These are phyloP conservation scores for Rhizopus arrhizus DNA, from an alignment of 371 early-diverging fungal species.

Conservation along the genomic window DNA sequence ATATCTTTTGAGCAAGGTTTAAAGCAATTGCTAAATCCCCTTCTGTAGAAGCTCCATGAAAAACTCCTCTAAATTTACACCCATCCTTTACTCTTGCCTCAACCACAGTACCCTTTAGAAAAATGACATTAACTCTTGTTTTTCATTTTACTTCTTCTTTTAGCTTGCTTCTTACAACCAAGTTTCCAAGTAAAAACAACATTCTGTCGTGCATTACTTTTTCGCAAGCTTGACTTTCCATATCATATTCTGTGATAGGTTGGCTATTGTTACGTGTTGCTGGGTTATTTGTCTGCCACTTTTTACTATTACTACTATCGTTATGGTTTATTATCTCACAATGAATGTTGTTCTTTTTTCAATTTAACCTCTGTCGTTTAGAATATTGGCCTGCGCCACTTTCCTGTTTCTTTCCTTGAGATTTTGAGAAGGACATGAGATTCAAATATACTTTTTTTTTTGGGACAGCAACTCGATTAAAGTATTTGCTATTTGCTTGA, in stretches of 20 bases:
- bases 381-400: too few species aligned
- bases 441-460: too few species aligned
- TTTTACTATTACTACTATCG: constrained; percentile 26
- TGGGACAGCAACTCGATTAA: too few species aligned
- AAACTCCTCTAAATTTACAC: constrained; percentile 73
- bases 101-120: constrained; percentile 73
- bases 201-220: constrained; percentile 73
- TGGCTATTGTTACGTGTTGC: constrained; percentile 13
- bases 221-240: constrained; percentile 25
- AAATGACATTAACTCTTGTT: background rate
- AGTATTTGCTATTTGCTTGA: too few species aligned
- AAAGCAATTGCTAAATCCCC: constrained; percentile 78
- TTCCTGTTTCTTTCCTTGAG: too few species aligned
- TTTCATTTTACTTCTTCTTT: too few species aligned
- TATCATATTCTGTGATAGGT: constrained; percentile 5
- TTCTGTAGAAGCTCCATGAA: constrained; percentile 74
- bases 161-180: constrained; percentile 60
- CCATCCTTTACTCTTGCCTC: constrained; percentile 70
- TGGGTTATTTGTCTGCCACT: constrained; percentile 31
- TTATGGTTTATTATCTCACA: background rate
- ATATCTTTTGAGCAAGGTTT: constrained; percentile 58
- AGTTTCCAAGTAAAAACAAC: constrained; percentile 70
- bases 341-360: too few species aligned
- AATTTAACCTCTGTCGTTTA: too few species aligned
- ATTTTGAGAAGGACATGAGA: too few species aligned